Evolutionary conservation across 2,329 filamentous ascomycete genomes (phyloP).

Genomic region (Aspergillus tamarii): DNA sequence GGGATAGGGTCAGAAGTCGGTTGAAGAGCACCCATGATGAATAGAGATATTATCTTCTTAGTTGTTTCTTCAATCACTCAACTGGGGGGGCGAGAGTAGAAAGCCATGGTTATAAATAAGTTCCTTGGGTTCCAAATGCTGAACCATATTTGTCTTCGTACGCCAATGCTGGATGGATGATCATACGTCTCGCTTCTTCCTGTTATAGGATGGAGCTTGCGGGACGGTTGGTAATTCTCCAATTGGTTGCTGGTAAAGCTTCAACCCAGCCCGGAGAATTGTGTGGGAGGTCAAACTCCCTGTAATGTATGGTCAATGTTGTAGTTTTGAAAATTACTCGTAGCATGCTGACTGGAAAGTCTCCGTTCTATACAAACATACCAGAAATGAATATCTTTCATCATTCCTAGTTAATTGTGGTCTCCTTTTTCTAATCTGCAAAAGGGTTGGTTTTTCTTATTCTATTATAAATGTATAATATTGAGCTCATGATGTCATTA

Average conservation of each 20-base stretch:
- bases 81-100: not conserved
- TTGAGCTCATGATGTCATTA: too few species aligned
- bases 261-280: not conserved
- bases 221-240: not conserved
- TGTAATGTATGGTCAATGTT: not conserved
- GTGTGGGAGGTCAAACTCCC: not conserved
- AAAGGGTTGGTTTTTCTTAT: too few species aligned
- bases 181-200: not conserved
- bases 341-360: too few species aligned
- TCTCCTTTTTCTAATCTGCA: too few species aligned
- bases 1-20: slow-evolving; percentile 7
- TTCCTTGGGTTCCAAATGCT: not conserved
- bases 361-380: too few species aligned
- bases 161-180: too few species aligned
- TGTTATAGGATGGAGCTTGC: not conserved
- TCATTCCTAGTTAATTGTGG: too few species aligned
- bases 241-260: not conserved
- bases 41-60: not conserved
- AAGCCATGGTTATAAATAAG: not conserved
- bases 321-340: not conserved
- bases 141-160: not conserved
- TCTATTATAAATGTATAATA: too few species aligned
- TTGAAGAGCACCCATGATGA: slow-evolving; percentile 13
- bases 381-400: too few species aligned
- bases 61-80: not conserved